Evolutionary conservation across 2,329 filamentous ascomycete species (phyloP).

Genomic region (Trichoderma guizhouense): DNA sequence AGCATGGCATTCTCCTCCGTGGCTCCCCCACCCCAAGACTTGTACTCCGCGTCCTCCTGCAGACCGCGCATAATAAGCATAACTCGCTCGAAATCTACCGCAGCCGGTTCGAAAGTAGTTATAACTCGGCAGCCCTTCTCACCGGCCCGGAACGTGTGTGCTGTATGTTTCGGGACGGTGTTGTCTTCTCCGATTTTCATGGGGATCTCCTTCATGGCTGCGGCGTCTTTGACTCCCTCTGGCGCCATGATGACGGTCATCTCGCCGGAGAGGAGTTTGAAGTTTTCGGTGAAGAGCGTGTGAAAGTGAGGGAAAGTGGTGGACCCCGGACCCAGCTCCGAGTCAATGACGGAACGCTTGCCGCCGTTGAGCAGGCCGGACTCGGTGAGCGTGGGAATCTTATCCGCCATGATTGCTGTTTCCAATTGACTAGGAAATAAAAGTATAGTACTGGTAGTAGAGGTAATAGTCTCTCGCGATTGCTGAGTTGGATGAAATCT

Average conservation of each 20-base stretch:
- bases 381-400: neutral
- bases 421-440: neutral
- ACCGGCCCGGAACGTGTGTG: slow-evolving; percentile 5
- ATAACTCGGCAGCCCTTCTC: neutral
- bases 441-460: neutral
- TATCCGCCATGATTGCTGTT: neutral
- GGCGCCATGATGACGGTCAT: neutral
- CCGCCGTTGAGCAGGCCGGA: slow-evolving; percentile 7
- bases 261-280: neutral
- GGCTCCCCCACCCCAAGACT: neutral
- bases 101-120: neutral
- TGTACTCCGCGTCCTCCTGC: neutral
- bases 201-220: neutral
- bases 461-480: neutral
- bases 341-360: slow-evolving; percentile 4
- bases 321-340: neutral
- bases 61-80: neutral
- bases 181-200: neutral
- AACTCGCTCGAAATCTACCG: neutral
- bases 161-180: neutral
- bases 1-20: slow-evolving; percentile 3
- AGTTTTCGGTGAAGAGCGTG: neutral
- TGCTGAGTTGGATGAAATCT: neutral
- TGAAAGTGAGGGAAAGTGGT: slow-evolving; percentile 13
- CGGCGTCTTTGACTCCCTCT: slow-evolving; percentile 3